Evolutionary conservation across 2,329 filamentous ascomycete species (phyloP).

Genomic region (Blumeriella jaapii): DNA sequence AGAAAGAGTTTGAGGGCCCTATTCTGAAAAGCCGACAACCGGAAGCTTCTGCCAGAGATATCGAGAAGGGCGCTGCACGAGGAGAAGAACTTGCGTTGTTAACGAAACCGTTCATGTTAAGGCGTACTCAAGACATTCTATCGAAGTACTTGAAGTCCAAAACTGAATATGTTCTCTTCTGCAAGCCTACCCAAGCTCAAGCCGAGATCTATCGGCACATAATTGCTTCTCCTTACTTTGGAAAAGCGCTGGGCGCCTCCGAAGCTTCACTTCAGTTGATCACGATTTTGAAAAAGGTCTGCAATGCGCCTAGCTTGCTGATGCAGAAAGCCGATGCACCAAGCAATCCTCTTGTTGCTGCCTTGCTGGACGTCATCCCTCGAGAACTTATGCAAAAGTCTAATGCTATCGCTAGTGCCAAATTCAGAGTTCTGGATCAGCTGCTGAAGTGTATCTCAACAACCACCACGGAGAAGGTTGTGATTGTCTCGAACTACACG

Average conservation of each 20-base stretch:
- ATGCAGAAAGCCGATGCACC: constrained; percentile 32
- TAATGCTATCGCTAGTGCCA: constrained; percentile 47
- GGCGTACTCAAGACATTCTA: constrained; percentile 84
- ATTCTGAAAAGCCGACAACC: constrained; percentile 53
- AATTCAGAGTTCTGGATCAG: constrained; percentile 55
- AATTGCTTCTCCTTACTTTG: constrained; percentile 52
- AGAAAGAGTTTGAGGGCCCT: constrained; percentile 90
- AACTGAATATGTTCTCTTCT: constrained; percentile 89
- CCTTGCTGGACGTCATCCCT: constrained; percentile 42
- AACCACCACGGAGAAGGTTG: constrained; percentile 56
- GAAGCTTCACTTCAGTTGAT: constrained; percentile 58
- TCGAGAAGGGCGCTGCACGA: constrained; percentile 62
- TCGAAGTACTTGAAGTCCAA: constrained; percentile 84
- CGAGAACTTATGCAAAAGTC: constrained; percentile 39
- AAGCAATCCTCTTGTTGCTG: constrained; percentile 27
- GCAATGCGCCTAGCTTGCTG: constrained; percentile 57
- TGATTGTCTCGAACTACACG: constrained; percentile 68
- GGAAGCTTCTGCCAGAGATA: constrained; percentile 49
- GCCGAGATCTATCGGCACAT: constrained; percentile 72
- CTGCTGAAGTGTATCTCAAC: constrained; percentile 49
- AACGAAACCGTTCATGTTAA: constrained; percentile 85
- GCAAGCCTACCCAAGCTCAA: constrained; percentile 80
- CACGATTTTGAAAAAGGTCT: constrained; percentile 62
- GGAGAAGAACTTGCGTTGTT: constrained; percentile 74
- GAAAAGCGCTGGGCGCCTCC: constrained; percentile 46